Percentiles rank a stretch among this genome's conserved stretches.
These are phyloP conservation scores for Favolaschia claudopus DNA, from an alignment of 768 basidiomycete genomes.

Conservation along the genomic window DNA sequence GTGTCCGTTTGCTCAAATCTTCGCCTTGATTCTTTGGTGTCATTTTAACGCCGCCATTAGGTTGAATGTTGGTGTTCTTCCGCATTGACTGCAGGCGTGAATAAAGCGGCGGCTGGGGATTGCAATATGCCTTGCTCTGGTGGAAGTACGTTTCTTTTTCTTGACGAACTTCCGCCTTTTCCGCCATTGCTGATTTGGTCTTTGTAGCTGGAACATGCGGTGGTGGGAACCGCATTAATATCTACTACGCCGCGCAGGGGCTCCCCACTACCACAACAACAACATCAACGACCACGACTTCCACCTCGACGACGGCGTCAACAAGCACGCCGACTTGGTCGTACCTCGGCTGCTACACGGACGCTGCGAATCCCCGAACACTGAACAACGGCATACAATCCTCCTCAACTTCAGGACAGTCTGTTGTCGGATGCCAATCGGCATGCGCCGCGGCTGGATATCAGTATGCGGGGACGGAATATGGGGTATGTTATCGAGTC, in stretches of 20 bases:
- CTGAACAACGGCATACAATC: conserved; percentile 31
- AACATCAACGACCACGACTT: neutral
- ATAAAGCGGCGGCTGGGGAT: neutral
- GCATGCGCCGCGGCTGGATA: conserved; percentile 37
- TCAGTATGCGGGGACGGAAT: conserved; percentile 40
- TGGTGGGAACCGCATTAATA: neutral
- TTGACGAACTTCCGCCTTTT: neutral
- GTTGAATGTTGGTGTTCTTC: conserved; percentile 7
- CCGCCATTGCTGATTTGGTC: neutral
- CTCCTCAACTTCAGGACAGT: conserved; percentile 25
- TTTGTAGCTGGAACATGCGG: conserved; percentile 10
- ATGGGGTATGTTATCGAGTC: conserved; percentile 26
- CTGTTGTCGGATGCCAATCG: conserved; percentile 38
- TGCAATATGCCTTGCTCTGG: conserved; percentile 7
- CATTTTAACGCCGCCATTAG: too few species aligned
- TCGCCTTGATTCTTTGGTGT: too few species aligned
- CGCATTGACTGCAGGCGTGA: neutral
- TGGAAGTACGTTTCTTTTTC: conserved; percentile 3
- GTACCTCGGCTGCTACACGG: conserved; percentile 30
- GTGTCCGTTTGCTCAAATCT: neutral
- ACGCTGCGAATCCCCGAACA: conserved; percentile 25
- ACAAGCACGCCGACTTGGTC: conserved; percentile 17
- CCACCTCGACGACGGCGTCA: neutral
- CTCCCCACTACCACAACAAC: neutral
- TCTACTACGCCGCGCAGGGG: neutral